Percentiles rank a stretch among this genome's conserved stretches.
Conservation (phyloP, 768 basidiomycete genomes). For the Auriculariales sp. region DNA sequence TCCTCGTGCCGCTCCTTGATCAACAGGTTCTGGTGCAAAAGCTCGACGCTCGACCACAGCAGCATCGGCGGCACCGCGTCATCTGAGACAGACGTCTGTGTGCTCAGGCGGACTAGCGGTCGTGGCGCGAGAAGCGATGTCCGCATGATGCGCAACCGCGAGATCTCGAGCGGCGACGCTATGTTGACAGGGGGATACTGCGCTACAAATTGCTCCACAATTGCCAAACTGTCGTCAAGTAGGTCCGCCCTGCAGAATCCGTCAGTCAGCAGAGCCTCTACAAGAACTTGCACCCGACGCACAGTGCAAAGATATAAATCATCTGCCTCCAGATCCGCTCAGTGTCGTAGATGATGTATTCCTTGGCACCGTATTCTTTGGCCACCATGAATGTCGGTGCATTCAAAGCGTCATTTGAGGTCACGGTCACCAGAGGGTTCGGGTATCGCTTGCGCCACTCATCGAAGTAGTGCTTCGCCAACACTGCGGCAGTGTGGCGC, state of each 20-base stretch:
- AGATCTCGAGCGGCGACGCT: conserved; percentile 26
- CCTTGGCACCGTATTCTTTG: not conserved
- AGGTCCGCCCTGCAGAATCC: conserved; percentile 9
- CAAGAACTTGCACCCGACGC: conserved; percentile 15
- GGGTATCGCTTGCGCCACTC: conserved; percentile 32
- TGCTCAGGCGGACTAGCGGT: conserved; percentile 60
- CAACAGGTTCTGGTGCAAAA: conserved; percentile 58
- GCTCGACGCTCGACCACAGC: conserved; percentile 61
- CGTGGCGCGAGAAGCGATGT: conserved; percentile 37
- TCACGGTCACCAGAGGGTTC: not conserved
- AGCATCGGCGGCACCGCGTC: conserved; percentile 70
- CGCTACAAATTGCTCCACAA: conserved; percentile 45
- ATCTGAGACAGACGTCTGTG: conserved; percentile 46
- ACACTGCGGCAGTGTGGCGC: conserved; percentile 29
- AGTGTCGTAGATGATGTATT: conserved; percentile 16
- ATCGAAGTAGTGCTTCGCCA: conserved; percentile 51
- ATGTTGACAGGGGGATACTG: conserved; percentile 49
- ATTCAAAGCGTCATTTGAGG: not conserved
- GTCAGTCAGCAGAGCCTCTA: conserved; percentile 20
- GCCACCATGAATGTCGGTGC: not conserved
- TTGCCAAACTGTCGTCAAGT: conserved; percentile 32
- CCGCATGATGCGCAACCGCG: conserved; percentile 40
- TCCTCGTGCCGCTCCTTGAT: conserved; percentile 22
- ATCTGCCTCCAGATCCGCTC: conserved; percentile 57
- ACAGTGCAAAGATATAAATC: conserved; percentile 54